These are phyloP conservation scores for Skeletonema potamos DNA, from an alignment of 108 stramenopile species.

Conservation along the genomic window DNA sequence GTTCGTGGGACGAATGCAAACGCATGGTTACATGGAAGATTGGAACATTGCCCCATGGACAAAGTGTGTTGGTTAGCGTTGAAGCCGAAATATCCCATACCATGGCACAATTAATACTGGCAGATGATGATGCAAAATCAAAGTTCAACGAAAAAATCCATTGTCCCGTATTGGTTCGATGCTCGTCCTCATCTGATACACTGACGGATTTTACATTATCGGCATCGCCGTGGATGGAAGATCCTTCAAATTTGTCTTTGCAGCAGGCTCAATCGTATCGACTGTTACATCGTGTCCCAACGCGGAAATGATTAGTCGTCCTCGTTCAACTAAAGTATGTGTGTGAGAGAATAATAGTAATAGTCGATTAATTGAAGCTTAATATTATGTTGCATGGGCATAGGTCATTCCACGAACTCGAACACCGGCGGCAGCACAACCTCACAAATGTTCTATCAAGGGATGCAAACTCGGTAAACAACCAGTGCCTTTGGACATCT, in stretches of 20 bases:
- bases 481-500: too few species aligned
- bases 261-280: background rate
- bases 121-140: background rate
- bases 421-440: too few species aligned
- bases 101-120: conserved; percentile 5
- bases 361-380: too few species aligned
- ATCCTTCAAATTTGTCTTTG: conserved; percentile 1
- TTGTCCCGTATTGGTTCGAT: conserved; percentile 71
- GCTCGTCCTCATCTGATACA: conserved; percentile 59
- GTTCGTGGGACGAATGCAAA: conserved; percentile 58
- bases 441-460: too few species aligned
- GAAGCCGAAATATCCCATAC: conserved; percentile 40
- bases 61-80: conserved; percentile 66
- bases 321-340: too few species aligned
- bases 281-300: background rate
- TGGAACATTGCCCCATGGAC: conserved; percentile 56
- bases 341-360: too few species aligned
- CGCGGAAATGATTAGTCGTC: background rate
- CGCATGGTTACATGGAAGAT: conserved; percentile 67
- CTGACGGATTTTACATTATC: conserved; percentile 47
- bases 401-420: too few species aligned
- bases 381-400: too few species aligned
- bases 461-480: too few species aligned
- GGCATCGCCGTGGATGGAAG: background rate
- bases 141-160: conserved; percentile 25